These are phyloP conservation scores for Kazachstania sp. DNA, from an alignment of 1,139 yeast species.

Conservation along the genomic window DNA sequence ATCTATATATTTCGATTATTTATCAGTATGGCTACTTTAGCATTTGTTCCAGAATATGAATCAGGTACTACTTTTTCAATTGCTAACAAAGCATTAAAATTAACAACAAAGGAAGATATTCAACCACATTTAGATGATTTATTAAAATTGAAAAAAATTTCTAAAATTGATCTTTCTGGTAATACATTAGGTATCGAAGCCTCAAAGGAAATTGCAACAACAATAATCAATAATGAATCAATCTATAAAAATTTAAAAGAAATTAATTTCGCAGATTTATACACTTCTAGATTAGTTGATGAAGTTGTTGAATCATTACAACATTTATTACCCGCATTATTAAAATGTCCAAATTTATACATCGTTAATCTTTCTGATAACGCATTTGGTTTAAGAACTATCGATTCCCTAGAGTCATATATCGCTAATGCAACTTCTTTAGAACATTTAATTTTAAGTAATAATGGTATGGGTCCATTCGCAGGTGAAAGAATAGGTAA, in stretches of 20 bases:
- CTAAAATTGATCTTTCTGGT: slow-evolving; percentile 74
- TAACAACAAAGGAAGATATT: slow-evolving; percentile 66
- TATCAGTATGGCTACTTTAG: slow-evolving; percentile 32
- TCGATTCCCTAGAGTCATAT: slow-evolving; percentile 80
- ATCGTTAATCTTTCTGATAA: slow-evolving; percentile 84
- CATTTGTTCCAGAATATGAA: slow-evolving; percentile 29
- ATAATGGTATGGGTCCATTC: slow-evolving; percentile 96
- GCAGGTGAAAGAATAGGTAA: slow-evolving; percentile 93
- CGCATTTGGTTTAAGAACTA: slow-evolving; percentile 93
- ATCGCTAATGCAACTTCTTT: slow-evolving; percentile 68
- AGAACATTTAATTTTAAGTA: slow-evolving; percentile 78
- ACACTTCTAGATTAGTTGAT: slow-evolving; percentile 88
- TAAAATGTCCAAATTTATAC: slow-evolving; percentile 57
- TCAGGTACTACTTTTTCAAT: slow-evolving; percentile 42
- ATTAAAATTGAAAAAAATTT: slow-evolving; percentile 36
- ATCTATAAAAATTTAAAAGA: slow-evolving; percentile 48
- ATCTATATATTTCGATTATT: too few species aligned
- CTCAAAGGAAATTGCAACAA: slow-evolving; percentile 58
- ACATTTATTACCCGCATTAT: slow-evolving; percentile 61
- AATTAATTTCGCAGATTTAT: slow-evolving; percentile 80
- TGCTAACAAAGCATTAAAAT: slow-evolving; percentile 69
- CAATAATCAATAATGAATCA: slow-evolving; percentile 37
- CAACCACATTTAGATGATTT: slow-evolving; percentile 54
- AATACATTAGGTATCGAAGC: slow-evolving; percentile 93
- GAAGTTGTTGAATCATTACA: slow-evolving; percentile 85